These are phyloP conservation scores for Cystoisospora suis DNA, from an alignment of 169 alveolate genomes.

Conservation along the genomic window DNA sequence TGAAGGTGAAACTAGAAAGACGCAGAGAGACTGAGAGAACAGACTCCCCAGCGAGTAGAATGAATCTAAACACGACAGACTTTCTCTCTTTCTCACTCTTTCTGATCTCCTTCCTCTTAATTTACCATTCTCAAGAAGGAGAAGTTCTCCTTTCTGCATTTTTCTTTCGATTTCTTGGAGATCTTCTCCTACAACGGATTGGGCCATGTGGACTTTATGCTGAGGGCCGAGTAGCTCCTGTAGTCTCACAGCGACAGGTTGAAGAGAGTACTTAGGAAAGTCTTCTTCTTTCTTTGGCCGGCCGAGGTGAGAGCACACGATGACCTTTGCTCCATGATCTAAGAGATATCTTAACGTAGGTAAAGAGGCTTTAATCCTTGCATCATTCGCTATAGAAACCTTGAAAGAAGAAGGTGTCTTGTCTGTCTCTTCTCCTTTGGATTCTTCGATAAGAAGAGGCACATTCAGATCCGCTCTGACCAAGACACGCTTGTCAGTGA, in stretches of 20 bases:
- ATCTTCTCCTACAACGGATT: constrained; percentile 92
- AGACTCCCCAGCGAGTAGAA: no score
- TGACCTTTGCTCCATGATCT: constrained; percentile 91
- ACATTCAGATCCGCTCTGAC: constrained; percentile 96
- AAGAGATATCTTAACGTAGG: constrained; percentile 90
- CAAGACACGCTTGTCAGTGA: constrained; percentile 86
- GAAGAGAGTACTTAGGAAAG: constrained; percentile 70
- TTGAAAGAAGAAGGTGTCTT: no score
- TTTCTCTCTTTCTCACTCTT: no score
- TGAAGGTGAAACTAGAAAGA: no score
- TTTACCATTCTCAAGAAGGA: constrained; percentile 93
- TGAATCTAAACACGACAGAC: no score
- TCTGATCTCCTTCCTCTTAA: no score
- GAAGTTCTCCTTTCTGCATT: constrained; percentile 86
- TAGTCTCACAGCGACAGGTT: constrained; percentile 74
- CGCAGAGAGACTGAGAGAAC: no score
- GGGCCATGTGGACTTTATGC: constrained; percentile 80
- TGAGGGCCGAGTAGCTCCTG: constrained; percentile 79
- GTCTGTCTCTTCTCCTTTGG: no score
- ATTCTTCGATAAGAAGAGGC: constrained; percentile 86
- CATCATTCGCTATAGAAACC: constrained; percentile 61
- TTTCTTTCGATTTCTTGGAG: constrained; percentile 79
- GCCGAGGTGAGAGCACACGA: constrained; percentile 78
- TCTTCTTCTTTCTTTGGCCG: constrained; percentile 68
- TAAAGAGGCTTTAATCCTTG: constrained; percentile 90